Base-by-base conservation (phyloP, 768 basidiomycete species). In the Saitozyma podzolica region DNA sequence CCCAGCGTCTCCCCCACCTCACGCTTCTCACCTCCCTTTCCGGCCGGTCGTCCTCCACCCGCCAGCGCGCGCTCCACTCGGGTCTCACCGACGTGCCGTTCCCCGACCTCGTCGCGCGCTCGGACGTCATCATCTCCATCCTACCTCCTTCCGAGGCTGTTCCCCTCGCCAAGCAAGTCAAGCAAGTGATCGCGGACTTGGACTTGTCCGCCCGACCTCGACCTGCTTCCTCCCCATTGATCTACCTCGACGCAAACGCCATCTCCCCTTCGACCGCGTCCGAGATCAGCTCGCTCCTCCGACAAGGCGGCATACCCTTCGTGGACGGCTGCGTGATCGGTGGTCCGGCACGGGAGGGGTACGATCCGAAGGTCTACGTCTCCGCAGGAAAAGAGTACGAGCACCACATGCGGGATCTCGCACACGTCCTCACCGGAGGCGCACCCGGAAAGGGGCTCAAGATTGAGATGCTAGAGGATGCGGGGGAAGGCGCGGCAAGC, bases 241-340 rank as follows among this genome's bases (percentile, higher is more conserved):
- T 83, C 49, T 86, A 84, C 69, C 84, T 80, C 17, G 85, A 86
- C 72, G 86, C 84, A 63, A 87, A 88, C 61, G 85, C 86, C 9
- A 81, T 87, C 49, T 85, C 81, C 68, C 84, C 85, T 2, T 79
- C 80, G 60, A 84, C 84, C 8, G 82, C 82, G 55, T 82, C 83
- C 70, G 74, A 64, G 40, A 85, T 88, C 53, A 81, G 84, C 10
- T 68, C 61, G 39, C 73, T 85, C 50, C 84, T 88, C 63, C 67
- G 76, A 9, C 74, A 75, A 0, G 41, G 52, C 3, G 62, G 68
- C 0, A 80, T 84, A 52, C 71, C 71, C 20, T 84, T 88, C 68
- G 68, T 87, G 10, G 86, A 88, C 74, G 85, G 83, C 5, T 75
- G 81, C 16, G 88, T 87, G 49, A 83, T 87, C 59, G 86, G 86